Base-by-base conservation (phyloP, 2,329 filamentous ascomycete species). In the Fusarium mexicanum region DNA sequence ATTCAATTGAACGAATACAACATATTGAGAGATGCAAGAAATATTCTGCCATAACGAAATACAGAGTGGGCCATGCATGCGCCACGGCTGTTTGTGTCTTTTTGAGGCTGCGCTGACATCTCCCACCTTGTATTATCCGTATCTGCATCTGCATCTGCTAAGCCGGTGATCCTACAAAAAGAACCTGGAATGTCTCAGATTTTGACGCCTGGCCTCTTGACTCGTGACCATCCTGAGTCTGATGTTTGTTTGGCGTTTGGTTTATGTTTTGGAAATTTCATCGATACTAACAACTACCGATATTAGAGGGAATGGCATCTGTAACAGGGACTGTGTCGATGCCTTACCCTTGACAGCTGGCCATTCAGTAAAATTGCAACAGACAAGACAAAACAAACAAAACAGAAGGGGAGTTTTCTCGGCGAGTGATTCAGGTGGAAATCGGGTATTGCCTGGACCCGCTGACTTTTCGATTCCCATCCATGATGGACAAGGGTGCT, bases 381-480 rank as follows among this genome's bases (percentile, higher is more conserved):
- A 51, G 44, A 46, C 29, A 43, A 59, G 44, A 50, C 33, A 40
- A 47, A 71, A 54, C 41, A 47, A 47, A 71, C 55, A 46, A 61
- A 63, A 43, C 31, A 63, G 31, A 41, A 65, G 57, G 66, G 50
- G 53, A 55, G 44, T 55, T 61, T 57, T 40, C 46, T 59, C 53
- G 54, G 67, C 65, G 65, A 73, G 46, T 67, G 71, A 73, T 73
- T 73, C 71, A 73, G 71, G 71, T 74, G 71, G 54, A 68, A 72
- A 50, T 73, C 59, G 53, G 58, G 60, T 43, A 73, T 67, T 70
- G 40, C 40, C 66, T 47, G 40, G 71, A 71, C 71, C 68, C 67
- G 67, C 71, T 35, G 22, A 40, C 53, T 71, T 51, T 71, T 71
- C 67, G 61, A 71, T 70, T 71, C 47, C 53, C 33, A 66, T 70